A percentile compares a stretch with the other conserved stretches of the same genome.
Conservation (phyloP, 1,284 basidiomycete species). For the Coriolopsis trogii region DNA sequence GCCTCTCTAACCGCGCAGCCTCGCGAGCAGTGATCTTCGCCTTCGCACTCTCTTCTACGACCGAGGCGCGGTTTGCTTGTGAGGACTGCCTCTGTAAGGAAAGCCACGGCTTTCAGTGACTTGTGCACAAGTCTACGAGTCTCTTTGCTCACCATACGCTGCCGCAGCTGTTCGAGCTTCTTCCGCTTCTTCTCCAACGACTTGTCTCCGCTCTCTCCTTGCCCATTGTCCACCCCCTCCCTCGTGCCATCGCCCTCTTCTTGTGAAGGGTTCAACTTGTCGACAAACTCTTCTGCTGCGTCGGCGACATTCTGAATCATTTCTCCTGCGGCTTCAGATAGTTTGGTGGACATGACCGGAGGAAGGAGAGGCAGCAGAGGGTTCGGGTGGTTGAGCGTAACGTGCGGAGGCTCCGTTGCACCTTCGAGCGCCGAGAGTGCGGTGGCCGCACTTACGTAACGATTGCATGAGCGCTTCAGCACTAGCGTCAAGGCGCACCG, state of each 20-base stretch:
- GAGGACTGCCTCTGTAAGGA: constrained; percentile 68
- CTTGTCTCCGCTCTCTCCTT: not conserved
- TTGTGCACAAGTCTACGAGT: constrained; percentile 19
- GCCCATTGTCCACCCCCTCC: constrained; percentile 8
- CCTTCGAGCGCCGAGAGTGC: no score
- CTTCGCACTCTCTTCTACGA: constrained; percentile 82
- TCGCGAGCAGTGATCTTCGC: constrained; percentile 78
- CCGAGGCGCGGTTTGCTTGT: constrained; percentile 79
- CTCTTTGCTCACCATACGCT: constrained; percentile 68
- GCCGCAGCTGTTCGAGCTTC: constrained; percentile 75
- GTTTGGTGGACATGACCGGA: constrained; percentile 2
- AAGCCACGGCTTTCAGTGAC: constrained; percentile 1
- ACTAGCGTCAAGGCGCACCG: no score
- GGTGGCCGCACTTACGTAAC: no score
- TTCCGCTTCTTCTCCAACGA: constrained; percentile 74
- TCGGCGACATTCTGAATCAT: constrained; percentile 21
- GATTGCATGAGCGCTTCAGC: no score
- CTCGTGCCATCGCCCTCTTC: constrained; percentile 19
- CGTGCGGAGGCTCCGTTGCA: no score
- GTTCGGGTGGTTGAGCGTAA: not conserved
- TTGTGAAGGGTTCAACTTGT: constrained; percentile 31
- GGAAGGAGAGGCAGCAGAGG: not conserved
- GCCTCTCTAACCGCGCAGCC: constrained; percentile 79
- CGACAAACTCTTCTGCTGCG: constrained; percentile 34
- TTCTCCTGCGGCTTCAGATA: constrained; percentile 4